A percentile compares a stretch with the other conserved stretches of the same genome.
Evolutionary conservation across 192 early-diverging fungal genomes (phyloP).

Genomic region (Haplosporangium gracile): DNA sequence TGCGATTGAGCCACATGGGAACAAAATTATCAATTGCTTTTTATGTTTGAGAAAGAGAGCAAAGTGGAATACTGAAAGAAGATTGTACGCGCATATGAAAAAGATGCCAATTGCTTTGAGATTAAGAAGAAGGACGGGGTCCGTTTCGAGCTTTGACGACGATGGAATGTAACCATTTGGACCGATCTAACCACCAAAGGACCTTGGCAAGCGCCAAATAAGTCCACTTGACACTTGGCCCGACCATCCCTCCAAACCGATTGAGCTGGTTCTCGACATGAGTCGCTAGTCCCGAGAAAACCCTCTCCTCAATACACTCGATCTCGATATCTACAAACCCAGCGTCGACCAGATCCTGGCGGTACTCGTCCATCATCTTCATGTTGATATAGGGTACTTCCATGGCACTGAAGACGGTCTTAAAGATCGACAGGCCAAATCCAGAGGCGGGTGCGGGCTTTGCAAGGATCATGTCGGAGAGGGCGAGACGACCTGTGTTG

Average conservation of each 20-base stretch:
- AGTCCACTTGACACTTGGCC: slow-evolving; percentile 48
- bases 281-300: slow-evolving; percentile 60
- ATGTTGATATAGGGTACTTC: slow-evolving; percentile 58
- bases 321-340: slow-evolving; percentile 61
- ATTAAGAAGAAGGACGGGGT: not conserved
- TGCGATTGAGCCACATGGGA: no score
- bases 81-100: no score
- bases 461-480: slow-evolving; percentile 59
- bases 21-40: no score
- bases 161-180: slow-evolving; percentile 28
- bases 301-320: slow-evolving; percentile 40
- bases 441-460: slow-evolving; percentile 26
- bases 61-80: no score
- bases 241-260: slow-evolving; percentile 40
- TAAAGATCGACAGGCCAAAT: slow-evolving; percentile 29
- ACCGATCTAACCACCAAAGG: slow-evolving; percentile 28
- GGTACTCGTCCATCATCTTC: slow-evolving; percentile 55
- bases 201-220: slow-evolving; percentile 34
- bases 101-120: not conserved
- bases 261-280: slow-evolving; percentile 37
- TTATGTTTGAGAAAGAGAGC: no score
- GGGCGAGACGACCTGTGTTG: slow-evolving; percentile 32
- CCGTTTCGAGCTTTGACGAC: slow-evolving; percentile 44
- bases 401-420: slow-evolving; percentile 30
- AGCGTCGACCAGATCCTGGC: slow-evolving; percentile 39